phyloP scores from a whole-genome alignment of 345 rosid species.

The Microcos paniculata region DNA sequence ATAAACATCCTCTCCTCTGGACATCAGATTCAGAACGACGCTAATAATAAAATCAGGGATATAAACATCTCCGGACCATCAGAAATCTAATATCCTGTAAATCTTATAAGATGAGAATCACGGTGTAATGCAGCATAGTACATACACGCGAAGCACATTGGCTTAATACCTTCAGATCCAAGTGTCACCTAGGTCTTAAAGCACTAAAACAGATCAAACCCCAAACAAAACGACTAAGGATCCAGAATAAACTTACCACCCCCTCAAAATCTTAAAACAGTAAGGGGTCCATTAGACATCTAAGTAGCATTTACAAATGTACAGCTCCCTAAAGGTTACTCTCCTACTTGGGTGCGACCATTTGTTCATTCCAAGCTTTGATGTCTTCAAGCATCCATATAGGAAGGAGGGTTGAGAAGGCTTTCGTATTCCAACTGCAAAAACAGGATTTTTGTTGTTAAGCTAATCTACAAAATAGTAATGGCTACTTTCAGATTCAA shows the following conservation, averaged over 20 bases:
- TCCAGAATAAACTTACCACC: neutral
- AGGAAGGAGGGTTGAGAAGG: constrained; percentile 25
- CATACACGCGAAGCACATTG: neutral
- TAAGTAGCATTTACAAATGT: constrained; percentile 18
- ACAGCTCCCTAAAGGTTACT: constrained; percentile 9
- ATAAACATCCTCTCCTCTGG: no score
- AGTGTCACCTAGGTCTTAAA: constrained; percentile 2
- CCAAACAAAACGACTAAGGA: neutral
- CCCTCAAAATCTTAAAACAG: constrained; percentile 19
- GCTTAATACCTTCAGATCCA: neutral
- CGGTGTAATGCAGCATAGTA: neutral
- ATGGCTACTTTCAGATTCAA: neutral
- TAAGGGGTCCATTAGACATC: constrained; percentile 9
- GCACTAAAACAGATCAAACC: neutral
- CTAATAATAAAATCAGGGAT: neutral
- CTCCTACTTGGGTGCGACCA: neutral
- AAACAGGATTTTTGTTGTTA: constrained; percentile 11
- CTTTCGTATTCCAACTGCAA: constrained; percentile 70
- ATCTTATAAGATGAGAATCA: neutral
- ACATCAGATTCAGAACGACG: no score
- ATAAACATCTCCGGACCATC: neutral
- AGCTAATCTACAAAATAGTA: neutral
- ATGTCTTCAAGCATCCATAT: constrained; percentile 30
- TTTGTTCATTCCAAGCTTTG: neutral
- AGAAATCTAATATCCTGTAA: neutral